A percentile compares a stretch with the other conserved stretches of the same genome.
These are phyloP conservation scores for Luffa aegyptiaca DNA, from an alignment of 306 rosid genomes.

Conservation along the genomic window DNA sequence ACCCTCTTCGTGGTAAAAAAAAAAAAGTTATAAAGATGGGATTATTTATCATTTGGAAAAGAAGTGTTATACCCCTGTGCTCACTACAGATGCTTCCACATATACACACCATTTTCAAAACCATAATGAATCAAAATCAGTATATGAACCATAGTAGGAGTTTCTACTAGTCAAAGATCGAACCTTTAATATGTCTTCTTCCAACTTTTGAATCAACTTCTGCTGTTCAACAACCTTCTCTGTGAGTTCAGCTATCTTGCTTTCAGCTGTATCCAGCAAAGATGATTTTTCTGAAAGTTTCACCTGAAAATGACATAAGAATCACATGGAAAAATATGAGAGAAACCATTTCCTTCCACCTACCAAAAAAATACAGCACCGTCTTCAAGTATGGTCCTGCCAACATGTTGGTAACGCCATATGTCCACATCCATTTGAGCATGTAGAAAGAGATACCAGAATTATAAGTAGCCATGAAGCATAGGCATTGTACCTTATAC, in stretches of 20 bases:
- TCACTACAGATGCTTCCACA: background rate
- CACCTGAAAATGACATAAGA: slow-evolving; percentile 40
- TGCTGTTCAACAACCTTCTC: slow-evolving; percentile 66
- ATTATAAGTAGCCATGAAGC: background rate
- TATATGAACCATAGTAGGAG: background rate
- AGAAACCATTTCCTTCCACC: background rate
- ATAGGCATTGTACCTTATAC: slow-evolving; percentile 47
- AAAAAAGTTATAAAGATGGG: background rate
- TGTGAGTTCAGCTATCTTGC: slow-evolving; percentile 53
- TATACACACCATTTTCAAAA: background rate
- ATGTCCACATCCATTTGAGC: background rate
- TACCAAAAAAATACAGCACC: background rate
- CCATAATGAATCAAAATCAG: background rate
- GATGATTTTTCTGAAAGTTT: slow-evolving; percentile 63
- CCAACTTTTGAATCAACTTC: slow-evolving; percentile 83
- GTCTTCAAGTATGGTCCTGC: background rate
- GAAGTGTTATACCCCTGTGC: background rate
- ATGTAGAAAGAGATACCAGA: background rate
- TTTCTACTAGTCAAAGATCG: slow-evolving; percentile 12
- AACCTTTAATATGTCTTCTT: slow-evolving; percentile 95
- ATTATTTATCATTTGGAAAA: background rate
- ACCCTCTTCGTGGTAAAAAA: background rate
- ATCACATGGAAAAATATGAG: background rate
- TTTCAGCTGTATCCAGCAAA: slow-evolving; percentile 63
- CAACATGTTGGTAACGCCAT: background rate